Base-by-base conservation (phyloP, 1,284 basidiomycete genomes). In the Ganoderma lingzhi region DNA sequence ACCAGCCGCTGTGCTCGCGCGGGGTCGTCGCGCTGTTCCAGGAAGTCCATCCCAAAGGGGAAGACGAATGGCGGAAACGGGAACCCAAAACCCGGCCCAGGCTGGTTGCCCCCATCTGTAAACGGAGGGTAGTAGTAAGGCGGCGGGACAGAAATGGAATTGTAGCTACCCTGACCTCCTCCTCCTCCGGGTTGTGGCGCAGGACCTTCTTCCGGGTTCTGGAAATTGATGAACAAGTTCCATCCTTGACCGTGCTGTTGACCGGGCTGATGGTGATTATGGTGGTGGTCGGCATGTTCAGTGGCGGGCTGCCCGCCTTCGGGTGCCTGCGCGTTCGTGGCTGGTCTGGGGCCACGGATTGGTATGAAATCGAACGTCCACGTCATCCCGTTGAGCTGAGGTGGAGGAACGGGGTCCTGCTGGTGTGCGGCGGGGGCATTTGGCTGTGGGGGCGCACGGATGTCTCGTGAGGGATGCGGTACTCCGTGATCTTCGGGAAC, bases 1-100 rank as follows among this genome's bases (percentile, higher is more conserved):
- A 94, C 79, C 17, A 93, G 82, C 70, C 81, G 84, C 77, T 85
- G 85, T 3, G 91, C 91, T 41, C 91, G 84, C 69, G 87, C 87
- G 0, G 90, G 89, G 73, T 92, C 90, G 69, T 93, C 91, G 23
- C 81, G 81, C 62, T 84, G 83, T n/a, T 84, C 78, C 44, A 84
- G 79, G 32, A 79, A 45, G 35, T 80, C 74, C 63, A 75, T 76
- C 39, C 75, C 75, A 61, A 78, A 68, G 0, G 74, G 73, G 68
- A 75, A 74, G 10, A 72, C 37, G 41, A 74, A 70, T 19, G 63
- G 65, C 35, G 65, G 67, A 63, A 73, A 67, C 10, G 64, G 67
- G 55, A 73, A 67, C 10, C 62, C 39, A 23, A 61, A 71, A 23
- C 64, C 69, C 12, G 53, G 62, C n/a, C 53, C 67, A n/a, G 70